Base-by-base conservation (phyloP, 495 filamentous ascomycete genomes). In the Lichenothelia convexa region DNA sequence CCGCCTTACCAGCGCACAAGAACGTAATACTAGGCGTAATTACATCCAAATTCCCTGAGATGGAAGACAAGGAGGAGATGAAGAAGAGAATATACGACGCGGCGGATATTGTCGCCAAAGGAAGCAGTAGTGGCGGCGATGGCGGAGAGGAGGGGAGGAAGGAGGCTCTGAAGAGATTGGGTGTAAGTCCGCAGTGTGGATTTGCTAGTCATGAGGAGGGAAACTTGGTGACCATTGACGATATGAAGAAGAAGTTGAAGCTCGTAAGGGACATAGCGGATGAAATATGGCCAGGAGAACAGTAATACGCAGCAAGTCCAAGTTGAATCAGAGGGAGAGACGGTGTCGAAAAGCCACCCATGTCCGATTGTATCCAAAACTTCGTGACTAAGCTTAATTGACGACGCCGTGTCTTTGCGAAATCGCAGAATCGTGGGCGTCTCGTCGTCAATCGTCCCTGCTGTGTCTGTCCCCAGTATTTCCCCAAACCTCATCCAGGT, bases 401-500 rank as follows among this genome's bases (percentile, higher is more conserved):
- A n/a, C n/a, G n/a, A n/a, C n/a, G n/a, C n/a, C n/a, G n/a, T n/a
- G n/a, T n/a, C n/a, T n/a, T n/a, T n/a, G n/a, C n/a, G n/a, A n/a
- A n/a, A n/a, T n/a, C n/a, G n/a, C n/a, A n/a, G n/a, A n/a, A n/a
- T n/a, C n/a, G n/a, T n/a, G n/a, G n/a, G n/a, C n/a, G n/a, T n/a
- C n/a, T n/a, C n/a, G n/a, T n/a, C n/a, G n/a, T n/a, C n/a, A n/a
- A n/a, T n/a, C n/a, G n/a, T n/a, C n/a, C n/a, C n/a, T n/a, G n/a
- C n/a, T n/a, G n/a, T n/a, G n/a, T n/a, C n/a, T n/a, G n/a, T n/a
- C n/a, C n/a, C 37, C 80, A n/a, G n/a, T n/a, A n/a, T n/a, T 62
- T 5, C 82, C 81, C 85, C 85, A 93, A 24, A 92, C 85, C 54
- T 92, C 85, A 48, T 93, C 81, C 0, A 66, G 69, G 45, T 72